Evolutionary conservation across 495 filamentous ascomycete genomes (phyloP), one percentile per base, ranked within the genome.

Genomic region (Podospora tetraspora): DNA sequence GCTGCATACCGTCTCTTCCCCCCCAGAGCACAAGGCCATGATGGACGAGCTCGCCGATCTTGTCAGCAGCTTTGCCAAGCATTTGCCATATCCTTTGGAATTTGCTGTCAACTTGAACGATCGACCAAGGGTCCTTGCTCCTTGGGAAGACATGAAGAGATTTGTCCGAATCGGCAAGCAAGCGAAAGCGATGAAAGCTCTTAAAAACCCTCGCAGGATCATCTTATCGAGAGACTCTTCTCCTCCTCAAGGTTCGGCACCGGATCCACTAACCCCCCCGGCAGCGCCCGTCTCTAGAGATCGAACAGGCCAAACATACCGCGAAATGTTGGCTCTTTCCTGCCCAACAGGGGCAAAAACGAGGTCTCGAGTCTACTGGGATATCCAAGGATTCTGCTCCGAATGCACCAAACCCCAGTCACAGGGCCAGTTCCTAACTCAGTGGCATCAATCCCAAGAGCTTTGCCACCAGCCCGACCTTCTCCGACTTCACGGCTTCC

Each of bases 381-480:
- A 87, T 67, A 75, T 80, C 9, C 83, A 79, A 57, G 78, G 84
- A 60, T 78, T 91, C 16, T 94, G 91, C 74, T 75, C 84, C 1
- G 77, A 80, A 23, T 94, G 92, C 72, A 73, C 83, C 3, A 75
- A 72, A 0, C 89, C 90, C 1, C 92, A 96, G 66, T 90, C 90
- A 0, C 72, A 87, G n/a, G 86, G 85, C 8, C 84, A 86, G 21
- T 93, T 89, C 70, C 81, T 91, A 0, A 76, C 81, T 25, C 81
- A 92, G 71, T 93, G 89, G 86, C 79, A 84, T 19, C 74, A 86
- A 12, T 84, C 89, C 5, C 84, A 86, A 10, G 84, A 90, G 30
- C 83, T 90, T 59, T 96, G 92, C 74, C 90, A 93, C 69, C 92
- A 96, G 71, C 88, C 92, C 1, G 92, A 96, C 70, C 81, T 96